Evolutionary conservation across 768 basidiomycete genomes (phyloP).

Genomic region (Suillus weaverae): DNA sequence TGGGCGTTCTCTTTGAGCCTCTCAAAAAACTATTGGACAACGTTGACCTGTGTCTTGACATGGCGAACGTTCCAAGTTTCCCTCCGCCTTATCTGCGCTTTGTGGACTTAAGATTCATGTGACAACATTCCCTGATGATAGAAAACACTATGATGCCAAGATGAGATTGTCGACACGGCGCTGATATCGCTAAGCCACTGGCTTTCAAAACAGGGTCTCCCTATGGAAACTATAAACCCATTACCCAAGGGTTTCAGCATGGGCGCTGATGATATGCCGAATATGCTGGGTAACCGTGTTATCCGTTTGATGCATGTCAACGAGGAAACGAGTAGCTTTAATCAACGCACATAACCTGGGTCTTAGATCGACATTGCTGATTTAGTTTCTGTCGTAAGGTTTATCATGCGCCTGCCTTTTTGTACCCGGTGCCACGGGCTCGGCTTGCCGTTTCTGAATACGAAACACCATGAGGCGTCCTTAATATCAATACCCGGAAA

Average conservation of each 20-base stretch:
- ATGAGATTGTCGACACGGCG: constrained; percentile 53
- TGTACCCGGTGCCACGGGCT: background rate
- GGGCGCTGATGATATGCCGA: constrained; percentile 53
- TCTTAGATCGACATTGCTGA: background rate
- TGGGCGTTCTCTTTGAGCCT: constrained; percentile 42
- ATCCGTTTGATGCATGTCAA: constrained; percentile 8
- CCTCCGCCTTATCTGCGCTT: constrained; percentile 49
- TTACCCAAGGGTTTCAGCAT: constrained; percentile 52
- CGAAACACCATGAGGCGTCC: too few species aligned
- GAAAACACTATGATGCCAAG: constrained; percentile 64
- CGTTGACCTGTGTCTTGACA: constrained; percentile 37
- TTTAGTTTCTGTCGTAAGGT: background rate
- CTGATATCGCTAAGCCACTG: constrained; percentile 23
- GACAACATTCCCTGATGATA: constrained; percentile 56
- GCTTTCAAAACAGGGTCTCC: constrained; percentile 79
- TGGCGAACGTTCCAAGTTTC: constrained; percentile 2
- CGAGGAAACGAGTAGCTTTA: background rate
- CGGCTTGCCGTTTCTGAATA: background rate
- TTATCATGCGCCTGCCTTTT: background rate
- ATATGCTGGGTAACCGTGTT: constrained; percentile 35
- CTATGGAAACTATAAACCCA: constrained; percentile 82
- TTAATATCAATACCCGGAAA: too few species aligned
- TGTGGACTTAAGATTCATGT: constrained; percentile 45
- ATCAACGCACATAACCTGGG: background rate
- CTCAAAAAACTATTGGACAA: constrained; percentile 75